These are phyloP conservation scores for Nemania serpens DNA, from an alignment of 2,329 filamentous ascomycete genomes.

Conservation along the genomic window DNA sequence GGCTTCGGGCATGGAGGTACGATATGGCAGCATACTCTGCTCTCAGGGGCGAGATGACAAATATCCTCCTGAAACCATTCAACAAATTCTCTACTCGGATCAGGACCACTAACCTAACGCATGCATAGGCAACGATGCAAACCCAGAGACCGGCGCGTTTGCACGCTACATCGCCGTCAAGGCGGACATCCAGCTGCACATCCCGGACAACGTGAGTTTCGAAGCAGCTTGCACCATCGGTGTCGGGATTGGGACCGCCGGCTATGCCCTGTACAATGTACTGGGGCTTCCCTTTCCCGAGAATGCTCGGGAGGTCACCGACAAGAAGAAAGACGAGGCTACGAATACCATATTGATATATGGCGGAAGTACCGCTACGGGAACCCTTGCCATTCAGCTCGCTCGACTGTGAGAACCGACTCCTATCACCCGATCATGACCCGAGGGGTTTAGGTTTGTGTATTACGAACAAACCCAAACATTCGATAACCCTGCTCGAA, in stretches of 20 bases:
- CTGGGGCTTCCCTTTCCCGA: conserved; percentile 9
- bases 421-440: background rate
- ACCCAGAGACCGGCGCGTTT: conserved; percentile 17
- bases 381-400: conserved; percentile 7
- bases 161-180: conserved; percentile 16
- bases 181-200: conserved; percentile 2
- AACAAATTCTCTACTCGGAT: no score
- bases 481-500: background rate
- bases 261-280: conserved; percentile 13
- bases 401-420: conserved; percentile 8
- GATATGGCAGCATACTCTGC: background rate
- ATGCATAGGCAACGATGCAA: conserved; percentile 13
- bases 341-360: conserved; percentile 3
- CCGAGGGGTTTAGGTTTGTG: background rate
- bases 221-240: conserved; percentile 13
- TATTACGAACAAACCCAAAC: background rate
- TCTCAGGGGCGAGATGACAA: no score
- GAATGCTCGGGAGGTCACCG: background rate
- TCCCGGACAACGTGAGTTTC: conserved; percentile 12
- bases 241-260: conserved; percentile 6
- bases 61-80: no score
- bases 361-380: conserved; percentile 13
- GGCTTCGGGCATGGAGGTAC: conserved; percentile 17
- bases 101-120: background rate
- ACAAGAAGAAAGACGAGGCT: no score